Evolutionary conservation across 768 basidiomycete species (phyloP).

Genomic region (Phlegmacium glaucopus): DNA sequence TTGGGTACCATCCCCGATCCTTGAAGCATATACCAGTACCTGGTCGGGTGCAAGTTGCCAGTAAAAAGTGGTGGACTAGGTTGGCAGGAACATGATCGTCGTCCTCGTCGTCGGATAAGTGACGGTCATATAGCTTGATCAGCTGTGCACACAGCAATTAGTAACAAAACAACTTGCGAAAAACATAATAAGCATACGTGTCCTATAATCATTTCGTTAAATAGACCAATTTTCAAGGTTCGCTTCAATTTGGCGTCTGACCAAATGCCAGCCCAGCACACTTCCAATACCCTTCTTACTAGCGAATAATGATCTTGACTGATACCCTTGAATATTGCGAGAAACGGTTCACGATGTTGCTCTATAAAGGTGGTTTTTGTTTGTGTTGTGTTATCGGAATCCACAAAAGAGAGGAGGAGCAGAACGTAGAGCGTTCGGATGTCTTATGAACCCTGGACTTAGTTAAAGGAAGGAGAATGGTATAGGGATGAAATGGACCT

Average conservation of each 20-base stretch:
- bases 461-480: too few species aligned
- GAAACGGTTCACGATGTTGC: constrained; percentile 62
- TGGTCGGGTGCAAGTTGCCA: constrained; percentile 78
- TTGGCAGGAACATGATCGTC: constrained; percentile 66
- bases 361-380: constrained; percentile 68
- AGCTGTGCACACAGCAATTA: constrained; percentile 39
- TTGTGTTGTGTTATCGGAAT: constrained; percentile 39
- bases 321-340: constrained; percentile 72
- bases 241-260: constrained; percentile 68
- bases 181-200: constrained; percentile 42
- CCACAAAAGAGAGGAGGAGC: constrained; percentile 72
- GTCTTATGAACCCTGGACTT: constrained; percentile 39
- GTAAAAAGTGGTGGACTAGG: constrained; percentile 82
- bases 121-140: constrained; percentile 70
- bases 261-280: constrained; percentile 77
- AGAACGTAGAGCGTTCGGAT: constrained; percentile 75
- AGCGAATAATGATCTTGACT: constrained; percentile 62
- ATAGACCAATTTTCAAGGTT: constrained; percentile 67
- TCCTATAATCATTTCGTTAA: constrained; percentile 61
- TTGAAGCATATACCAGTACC: constrained; percentile 85
- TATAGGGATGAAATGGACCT: constrained; percentile 35
- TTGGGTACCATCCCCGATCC: constrained; percentile 89
- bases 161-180: neutral
- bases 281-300: constrained; percentile 62
- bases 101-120: constrained; percentile 41